Evolutionary conservation across 164 flowering plant species (phyloP).

Genomic region (Malania oleifera): DNA sequence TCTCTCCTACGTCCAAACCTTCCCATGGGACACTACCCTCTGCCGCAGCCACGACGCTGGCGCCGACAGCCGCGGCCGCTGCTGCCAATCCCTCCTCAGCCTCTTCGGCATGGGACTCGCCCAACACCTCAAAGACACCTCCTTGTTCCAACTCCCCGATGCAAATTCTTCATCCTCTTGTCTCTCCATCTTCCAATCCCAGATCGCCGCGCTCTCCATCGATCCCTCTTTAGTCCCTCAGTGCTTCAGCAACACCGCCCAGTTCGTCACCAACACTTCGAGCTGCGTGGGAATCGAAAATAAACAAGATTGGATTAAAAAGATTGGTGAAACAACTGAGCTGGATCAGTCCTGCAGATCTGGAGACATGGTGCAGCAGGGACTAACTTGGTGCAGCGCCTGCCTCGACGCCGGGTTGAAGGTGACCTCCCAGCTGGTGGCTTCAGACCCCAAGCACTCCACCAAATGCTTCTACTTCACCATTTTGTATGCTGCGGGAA

Average conservation of each 20-base stretch:
- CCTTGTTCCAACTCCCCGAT: slow-evolving; percentile 29
- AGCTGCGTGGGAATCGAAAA: slow-evolving; percentile 29
- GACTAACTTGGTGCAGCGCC: slow-evolving; percentile 25
- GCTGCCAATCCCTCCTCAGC: slow-evolving; percentile 39
- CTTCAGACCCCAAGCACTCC: slow-evolving; percentile 20
- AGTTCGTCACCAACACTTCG: slow-evolving; percentile 24
- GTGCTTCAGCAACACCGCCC: slow-evolving; percentile 24
- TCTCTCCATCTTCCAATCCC: slow-evolving; percentile 20
- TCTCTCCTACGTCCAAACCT: too few relatives aligned
- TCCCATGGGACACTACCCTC: too few relatives aligned
- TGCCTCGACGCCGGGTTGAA: slow-evolving; percentile 32
- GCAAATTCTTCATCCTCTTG: slow-evolving; percentile 26
- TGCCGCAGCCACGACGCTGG: too few relatives aligned
- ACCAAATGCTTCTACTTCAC: slow-evolving; percentile 36
- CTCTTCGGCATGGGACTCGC: slow-evolving; percentile 37
- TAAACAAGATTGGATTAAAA: slow-evolving; percentile 28
- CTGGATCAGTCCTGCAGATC: slow-evolving; percentile 24
- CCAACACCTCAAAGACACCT: slow-evolving; percentile 33
- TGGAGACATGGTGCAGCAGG: slow-evolving; percentile 24
- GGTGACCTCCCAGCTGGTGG: slow-evolving; percentile 18
- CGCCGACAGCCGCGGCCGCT: too few relatives aligned
- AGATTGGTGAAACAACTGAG: slow-evolving; percentile 10
- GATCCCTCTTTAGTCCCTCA: slow-evolving; percentile 16
- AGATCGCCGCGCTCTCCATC: slow-evolving; percentile 18
- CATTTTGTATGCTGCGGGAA: slow-evolving; percentile 32